Evolutionary conservation across 2,329 filamentous ascomycete genomes (phyloP), one percentile per base, ranked within the genome.

Genomic region (Cyphellophora europaea): DNA sequence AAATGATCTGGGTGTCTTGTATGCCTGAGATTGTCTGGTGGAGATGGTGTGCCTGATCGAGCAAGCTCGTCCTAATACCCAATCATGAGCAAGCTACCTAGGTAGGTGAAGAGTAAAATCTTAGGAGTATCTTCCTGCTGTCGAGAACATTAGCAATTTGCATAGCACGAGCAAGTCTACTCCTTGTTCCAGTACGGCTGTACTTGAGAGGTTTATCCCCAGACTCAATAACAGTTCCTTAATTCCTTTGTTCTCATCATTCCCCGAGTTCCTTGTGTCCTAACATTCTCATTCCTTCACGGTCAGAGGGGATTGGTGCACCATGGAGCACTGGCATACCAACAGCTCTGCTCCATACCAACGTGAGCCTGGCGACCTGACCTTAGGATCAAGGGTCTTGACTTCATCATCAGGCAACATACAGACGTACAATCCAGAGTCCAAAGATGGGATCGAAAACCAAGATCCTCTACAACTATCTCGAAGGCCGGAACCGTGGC

Each of bases 351-450:
- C 57, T 59, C 50, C 37, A 48, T 52, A 51, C 54, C 50, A 50
- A 47, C 49, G 50, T 51, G 32, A 23, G 19, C 6, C 6, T 19
- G 27, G 12, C 13, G 32, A 34, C 48, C 47, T 48, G 49, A 45
- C 51, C 53, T 45, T 49, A 47, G 50, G 50, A 14, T 48, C 48
- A 60, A 59, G 58, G 56, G 57, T 54, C 46, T 52, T 54, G 53
- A 59, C 61, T 42, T 57, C 57, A 45, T 61, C 59, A 31, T 63
- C 61, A 41, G 61, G 61, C 33, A 64, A 64, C 48, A 53, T 55
- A 36, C 61, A 63, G 43, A 53, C 58, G 27, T 60, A 62, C 38
- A 40, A 38, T 33, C 54, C 31, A 41, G 50, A 33, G 48, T 56
- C 48, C 37, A 41, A 41, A 49, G 55, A 40, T 11, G 46, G 42